Percentiles rank a stretch among this genome's conserved stretches.
Evolutionary conservation across 768 basidiomycete species (phyloP).

Genomic region (Favolaschia claudopus): DNA sequence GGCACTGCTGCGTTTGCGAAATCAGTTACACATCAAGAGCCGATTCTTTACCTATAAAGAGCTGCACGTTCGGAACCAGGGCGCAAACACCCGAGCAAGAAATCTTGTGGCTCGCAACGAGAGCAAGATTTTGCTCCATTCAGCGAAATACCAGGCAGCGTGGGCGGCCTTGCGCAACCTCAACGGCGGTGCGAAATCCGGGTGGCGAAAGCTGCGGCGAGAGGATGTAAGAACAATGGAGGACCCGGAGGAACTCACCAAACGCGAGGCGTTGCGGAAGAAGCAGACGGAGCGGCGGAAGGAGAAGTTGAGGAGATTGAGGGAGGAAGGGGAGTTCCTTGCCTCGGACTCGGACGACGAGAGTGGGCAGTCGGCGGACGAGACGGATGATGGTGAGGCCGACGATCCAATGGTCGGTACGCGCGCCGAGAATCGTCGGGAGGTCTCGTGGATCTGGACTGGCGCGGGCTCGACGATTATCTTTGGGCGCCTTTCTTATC

Average conservation of each 20-base stretch:
- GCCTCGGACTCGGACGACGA: neutral
- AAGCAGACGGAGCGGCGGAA: neutral
- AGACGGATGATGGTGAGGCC: neutral
- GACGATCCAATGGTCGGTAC: neutral
- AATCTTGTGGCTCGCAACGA: slow-evolving; percentile 3
- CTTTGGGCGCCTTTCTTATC: neutral
- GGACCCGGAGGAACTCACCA: neutral
- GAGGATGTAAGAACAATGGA: neutral
- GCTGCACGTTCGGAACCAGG: slow-evolving; percentile 4
- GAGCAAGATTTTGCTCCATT: slow-evolving; percentile 1
- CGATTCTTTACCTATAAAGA: neutral
- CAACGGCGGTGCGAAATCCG: neutral
- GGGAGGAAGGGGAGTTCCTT: neutral
- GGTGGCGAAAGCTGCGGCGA: neutral
- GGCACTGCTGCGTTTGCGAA: neutral
- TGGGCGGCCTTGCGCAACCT: slow-evolving; percentile 6
- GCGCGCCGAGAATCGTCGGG: neutral
- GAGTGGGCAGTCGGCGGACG: no score
- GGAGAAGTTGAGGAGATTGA: neutral
- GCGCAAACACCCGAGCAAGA: slow-evolving; percentile 3
- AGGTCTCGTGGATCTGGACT: slow-evolving; percentile 7
- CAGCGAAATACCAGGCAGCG: slow-evolving; percentile 11
- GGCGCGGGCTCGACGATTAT: neutral
- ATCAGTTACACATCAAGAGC: slow-evolving; percentile 5
- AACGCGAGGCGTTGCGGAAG: neutral